Evolutionary conservation across 139 green algal species (phyloP).

Genomic region (Chlorella sp.): DNA sequence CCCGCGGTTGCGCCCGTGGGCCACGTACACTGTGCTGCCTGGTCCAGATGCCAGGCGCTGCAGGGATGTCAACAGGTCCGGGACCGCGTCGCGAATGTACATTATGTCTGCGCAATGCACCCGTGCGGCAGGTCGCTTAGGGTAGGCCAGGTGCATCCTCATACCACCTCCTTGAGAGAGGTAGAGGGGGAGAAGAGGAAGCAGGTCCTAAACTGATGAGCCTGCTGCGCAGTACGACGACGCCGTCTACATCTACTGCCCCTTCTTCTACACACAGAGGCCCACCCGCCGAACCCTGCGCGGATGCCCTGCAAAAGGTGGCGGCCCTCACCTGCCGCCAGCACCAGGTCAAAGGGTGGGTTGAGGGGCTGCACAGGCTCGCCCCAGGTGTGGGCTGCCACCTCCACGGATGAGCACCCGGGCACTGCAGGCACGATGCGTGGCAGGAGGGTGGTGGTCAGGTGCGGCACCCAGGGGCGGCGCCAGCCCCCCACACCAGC

Average conservation of each 20-base stretch:
- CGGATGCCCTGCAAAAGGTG: neutral
- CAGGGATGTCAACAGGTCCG: slow-evolving; percentile 15
- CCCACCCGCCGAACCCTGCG: neutral
- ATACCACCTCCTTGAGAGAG: too few relatives aligned
- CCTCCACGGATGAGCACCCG: too few relatives aligned
- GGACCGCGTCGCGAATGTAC: slow-evolving; percentile 33
- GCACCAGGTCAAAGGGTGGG: slow-evolving; percentile 35
- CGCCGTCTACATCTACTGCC: too few relatives aligned
- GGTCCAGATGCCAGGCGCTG: neutral
- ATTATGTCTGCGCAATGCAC: slow-evolving; percentile 40
- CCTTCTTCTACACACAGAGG: too few relatives aligned
- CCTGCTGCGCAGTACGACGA: too few relatives aligned
- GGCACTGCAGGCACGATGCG: too few relatives aligned
- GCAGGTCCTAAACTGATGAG: too few relatives aligned
- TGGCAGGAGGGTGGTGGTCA: too few relatives aligned
- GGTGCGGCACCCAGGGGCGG: slow-evolving; percentile 3
- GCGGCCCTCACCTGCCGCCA: slow-evolving; percentile 45
- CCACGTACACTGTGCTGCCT: slow-evolving; percentile 2
- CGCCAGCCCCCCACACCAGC: neutral
- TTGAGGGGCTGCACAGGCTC: slow-evolving; percentile 3
- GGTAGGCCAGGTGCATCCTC: too few relatives aligned
- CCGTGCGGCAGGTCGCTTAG: too few relatives aligned
- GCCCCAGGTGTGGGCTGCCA: slow-evolving; percentile 40
- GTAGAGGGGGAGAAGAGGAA: too few relatives aligned
- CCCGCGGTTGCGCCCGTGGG: slow-evolving; percentile 45